These are phyloP conservation scores for Amborella trichopoda DNA, from an alignment of 164 flowering plant species.

Conservation along the genomic window DNA sequence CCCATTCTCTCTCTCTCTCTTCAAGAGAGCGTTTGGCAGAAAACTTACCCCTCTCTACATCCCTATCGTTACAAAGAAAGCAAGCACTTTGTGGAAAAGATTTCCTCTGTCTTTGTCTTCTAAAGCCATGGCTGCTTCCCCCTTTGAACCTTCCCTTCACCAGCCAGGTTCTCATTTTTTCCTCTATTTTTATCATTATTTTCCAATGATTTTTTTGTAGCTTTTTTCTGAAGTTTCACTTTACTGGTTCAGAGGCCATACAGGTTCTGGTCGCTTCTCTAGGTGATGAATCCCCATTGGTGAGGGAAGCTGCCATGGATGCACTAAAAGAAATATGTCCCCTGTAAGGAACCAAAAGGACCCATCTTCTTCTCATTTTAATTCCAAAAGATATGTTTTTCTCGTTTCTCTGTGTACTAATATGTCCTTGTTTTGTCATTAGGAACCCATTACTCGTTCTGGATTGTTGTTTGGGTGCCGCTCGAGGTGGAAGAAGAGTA, in stretches of 20 bases:
- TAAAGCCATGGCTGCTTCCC: no score
- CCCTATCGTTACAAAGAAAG: no score
- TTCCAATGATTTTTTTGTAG: no score
- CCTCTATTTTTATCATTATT: no score
- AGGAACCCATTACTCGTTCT: slow-evolving; percentile 85
- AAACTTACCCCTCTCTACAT: no score
- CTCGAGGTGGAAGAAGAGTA: slow-evolving; percentile 96
- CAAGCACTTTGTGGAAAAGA: no score
- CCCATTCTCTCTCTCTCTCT: no score
- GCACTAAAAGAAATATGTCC: slow-evolving; percentile 66
- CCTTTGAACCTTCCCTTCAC: no score
- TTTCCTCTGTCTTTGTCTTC: no score
- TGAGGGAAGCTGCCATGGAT: slow-evolving; percentile 58
- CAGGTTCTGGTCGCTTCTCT: slow-evolving; percentile 24
- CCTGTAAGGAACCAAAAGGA: slow-evolving; percentile 22
- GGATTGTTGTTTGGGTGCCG: slow-evolving; percentile 62
- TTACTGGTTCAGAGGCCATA: slow-evolving; percentile 19
- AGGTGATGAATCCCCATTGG: slow-evolving; percentile 66
- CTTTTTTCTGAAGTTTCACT: no score
- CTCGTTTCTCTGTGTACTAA: not conserved
- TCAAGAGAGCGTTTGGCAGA: no score
- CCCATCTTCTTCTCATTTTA: slow-evolving; percentile 2
- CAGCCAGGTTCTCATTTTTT: no score
- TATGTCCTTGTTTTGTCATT: not conserved
- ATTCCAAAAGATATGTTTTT: not conserved